These are phyloP conservation scores for Pythium diclinum DNA, from an alignment of 352 stramenopile genomes.

Conservation along the genomic window DNA sequence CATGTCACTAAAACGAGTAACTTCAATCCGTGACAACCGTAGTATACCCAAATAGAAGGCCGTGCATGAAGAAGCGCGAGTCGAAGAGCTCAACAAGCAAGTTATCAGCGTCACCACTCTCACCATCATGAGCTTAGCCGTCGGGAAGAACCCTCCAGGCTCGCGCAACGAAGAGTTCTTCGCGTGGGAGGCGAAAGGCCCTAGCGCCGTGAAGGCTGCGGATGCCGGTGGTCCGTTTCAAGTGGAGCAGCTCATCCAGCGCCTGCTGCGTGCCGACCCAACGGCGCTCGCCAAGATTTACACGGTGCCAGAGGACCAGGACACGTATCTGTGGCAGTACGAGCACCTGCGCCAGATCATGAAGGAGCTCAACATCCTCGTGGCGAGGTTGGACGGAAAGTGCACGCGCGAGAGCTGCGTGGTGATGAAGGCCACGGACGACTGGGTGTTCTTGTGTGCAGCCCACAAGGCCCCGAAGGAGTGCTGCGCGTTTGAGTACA, in stretches of 20 bases:
- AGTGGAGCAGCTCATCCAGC: conserved; percentile 77
- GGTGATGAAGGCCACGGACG: conserved; percentile 84
- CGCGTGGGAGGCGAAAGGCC: conserved; percentile 44
- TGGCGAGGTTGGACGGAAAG: conserved; percentile 54
- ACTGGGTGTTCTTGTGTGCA: conserved; percentile 85
- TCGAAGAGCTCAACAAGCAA: background rate
- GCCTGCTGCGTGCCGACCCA: conserved; percentile 56
- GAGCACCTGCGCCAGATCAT: conserved; percentile 82
- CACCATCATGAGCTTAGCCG: conserved; percentile 13
- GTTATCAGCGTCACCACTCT: background rate
- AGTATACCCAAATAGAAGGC: background rate
- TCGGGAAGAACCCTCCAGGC: conserved; percentile 72
- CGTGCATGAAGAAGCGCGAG: background rate
- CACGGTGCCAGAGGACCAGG: conserved; percentile 68
- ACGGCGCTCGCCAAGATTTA: conserved; percentile 63
- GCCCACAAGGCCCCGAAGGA: conserved; percentile 78
- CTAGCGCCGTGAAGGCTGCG: conserved; percentile 6
- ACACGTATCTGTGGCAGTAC: conserved; percentile 86
- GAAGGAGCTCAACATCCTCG: conserved; percentile 80
- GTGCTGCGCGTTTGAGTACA: conserved; percentile 86
- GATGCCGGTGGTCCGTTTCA: conserved; percentile 61
- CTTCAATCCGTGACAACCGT: background rate
- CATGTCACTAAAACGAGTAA: background rate
- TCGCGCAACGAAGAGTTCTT: conserved; percentile 82
- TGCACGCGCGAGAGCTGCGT: conserved; percentile 70